Percentiles rank a stretch among this genome's conserved stretches.
phyloP scores from a whole-genome alignment of 1,139 yeast species.

The Candida albicans region DNA sequence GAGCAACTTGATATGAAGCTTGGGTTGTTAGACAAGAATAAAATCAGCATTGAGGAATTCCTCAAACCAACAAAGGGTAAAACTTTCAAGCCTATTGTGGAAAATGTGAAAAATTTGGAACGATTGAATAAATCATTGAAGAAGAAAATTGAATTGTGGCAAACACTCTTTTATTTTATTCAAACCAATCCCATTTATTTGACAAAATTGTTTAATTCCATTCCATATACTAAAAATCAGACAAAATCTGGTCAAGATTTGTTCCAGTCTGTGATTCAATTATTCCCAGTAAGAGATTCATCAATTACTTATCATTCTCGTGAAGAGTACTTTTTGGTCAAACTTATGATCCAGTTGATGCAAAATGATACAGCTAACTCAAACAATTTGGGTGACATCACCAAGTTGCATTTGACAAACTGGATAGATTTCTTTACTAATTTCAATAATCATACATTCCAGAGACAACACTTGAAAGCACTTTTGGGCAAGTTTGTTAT shows the following conservation, averaged over 20 bases:
- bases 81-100: slow-evolving; percentile 6
- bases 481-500: slow-evolving; percentile 53
- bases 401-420: slow-evolving; percentile 32
- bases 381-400: slow-evolving; percentile 32
- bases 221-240: slow-evolving; percentile 22
- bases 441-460: slow-evolving; percentile 60
- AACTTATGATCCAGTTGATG: slow-evolving; percentile 56
- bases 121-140: slow-evolving; percentile 37
- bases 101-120: slow-evolving; percentile 26
- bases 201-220: slow-evolving; percentile 45
- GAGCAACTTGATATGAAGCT: slow-evolving; percentile 82
- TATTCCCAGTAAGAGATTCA: slow-evolving; percentile 45
- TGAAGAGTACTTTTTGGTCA: slow-evolving; percentile 73
- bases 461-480: slow-evolving; percentile 53
- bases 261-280: slow-evolving; percentile 47
- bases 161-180: slow-evolving; percentile 73
- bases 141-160: slow-evolving; percentile 61
- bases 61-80: slow-evolving; percentile 49
- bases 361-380: slow-evolving; percentile 41
- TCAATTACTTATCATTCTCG: slow-evolving; percentile 45
- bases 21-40: slow-evolving; percentile 74
- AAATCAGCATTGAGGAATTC: slow-evolving; percentile 75
- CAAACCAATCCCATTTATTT: slow-evolving; percentile 85
- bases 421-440: slow-evolving; percentile 56
- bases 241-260: slow-evolving; percentile 30